These are phyloP conservation scores for Cronartium quercuum DNA, from an alignment of 1,284 basidiomycete genomes.

Conservation along the genomic window DNA sequence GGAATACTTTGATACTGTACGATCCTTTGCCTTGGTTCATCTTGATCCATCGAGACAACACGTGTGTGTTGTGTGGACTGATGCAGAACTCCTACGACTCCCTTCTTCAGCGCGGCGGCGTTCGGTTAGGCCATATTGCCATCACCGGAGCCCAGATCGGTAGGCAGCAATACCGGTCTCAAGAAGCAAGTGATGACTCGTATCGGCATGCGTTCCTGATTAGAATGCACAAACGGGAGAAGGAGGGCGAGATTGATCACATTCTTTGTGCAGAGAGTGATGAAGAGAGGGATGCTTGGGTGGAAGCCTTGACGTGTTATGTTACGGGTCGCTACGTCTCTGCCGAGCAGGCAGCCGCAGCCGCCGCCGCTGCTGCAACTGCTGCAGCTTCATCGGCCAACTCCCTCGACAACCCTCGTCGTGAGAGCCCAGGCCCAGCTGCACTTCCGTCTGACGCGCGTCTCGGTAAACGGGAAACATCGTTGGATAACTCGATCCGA, in stretches of 20 bases:
- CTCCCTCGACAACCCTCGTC: background rate
- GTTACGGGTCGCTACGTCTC: slow-evolving; percentile 47
- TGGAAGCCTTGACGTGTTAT: slow-evolving; percentile 79
- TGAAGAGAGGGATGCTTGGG: slow-evolving; percentile 84
- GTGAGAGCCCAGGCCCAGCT: background rate
- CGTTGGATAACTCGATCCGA: slow-evolving; percentile 16
- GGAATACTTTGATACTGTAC: slow-evolving; percentile 88
- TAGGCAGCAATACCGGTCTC: slow-evolving; percentile 54
- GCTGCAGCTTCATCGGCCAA: background rate
- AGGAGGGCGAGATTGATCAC: slow-evolving; percentile 67
- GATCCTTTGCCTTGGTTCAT: slow-evolving; percentile 50
- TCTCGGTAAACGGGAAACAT: slow-evolving; percentile 6
- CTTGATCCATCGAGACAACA: no score
- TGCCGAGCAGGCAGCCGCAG: slow-evolving; percentile 6
- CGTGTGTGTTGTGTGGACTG: background rate
- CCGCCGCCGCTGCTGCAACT: background rate
- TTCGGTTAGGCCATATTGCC: slow-evolving; percentile 45
- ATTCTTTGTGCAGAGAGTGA: slow-evolving; percentile 96
- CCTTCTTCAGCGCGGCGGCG: slow-evolving; percentile 34
- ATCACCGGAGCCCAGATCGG: slow-evolving; percentile 83
- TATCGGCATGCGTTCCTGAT: slow-evolving; percentile 96
- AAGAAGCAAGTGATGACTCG: slow-evolving; percentile 66
- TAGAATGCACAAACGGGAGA: slow-evolving; percentile 69
- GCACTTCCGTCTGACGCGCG: background rate
- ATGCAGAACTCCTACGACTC: background rate